These are phyloP conservation scores for Grammothele lineata DNA, from an alignment of 768 basidiomycete species.

Conservation along the genomic window DNA sequence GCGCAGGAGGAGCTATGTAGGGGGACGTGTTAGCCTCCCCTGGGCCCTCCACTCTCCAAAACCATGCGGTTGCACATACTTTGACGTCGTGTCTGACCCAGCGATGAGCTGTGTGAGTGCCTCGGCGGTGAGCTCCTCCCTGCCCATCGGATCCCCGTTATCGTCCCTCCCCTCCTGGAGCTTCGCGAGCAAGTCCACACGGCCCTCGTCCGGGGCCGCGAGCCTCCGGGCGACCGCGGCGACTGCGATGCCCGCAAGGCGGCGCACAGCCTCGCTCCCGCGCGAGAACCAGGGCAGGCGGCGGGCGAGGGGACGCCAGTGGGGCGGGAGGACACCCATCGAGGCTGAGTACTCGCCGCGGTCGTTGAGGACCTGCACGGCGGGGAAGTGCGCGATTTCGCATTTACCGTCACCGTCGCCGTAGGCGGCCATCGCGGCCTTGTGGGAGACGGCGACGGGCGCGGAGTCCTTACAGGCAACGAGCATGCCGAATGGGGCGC, in stretches of 20 bases:
- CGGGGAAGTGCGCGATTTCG: constrained; percentile 64
- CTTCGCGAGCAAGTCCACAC: constrained; percentile 78
- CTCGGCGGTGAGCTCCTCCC: constrained; percentile 84
- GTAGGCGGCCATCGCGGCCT: constrained; percentile 54
- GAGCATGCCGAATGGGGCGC: constrained; percentile 88
- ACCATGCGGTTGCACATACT: constrained; percentile 44
- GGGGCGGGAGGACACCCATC: constrained; percentile 72
- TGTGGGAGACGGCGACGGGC: constrained; percentile 55
- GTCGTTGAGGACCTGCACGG: constrained; percentile 81
- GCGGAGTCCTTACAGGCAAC: constrained; percentile 68
- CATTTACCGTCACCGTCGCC: constrained; percentile 38
- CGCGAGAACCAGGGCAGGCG: constrained; percentile 70
- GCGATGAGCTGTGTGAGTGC: constrained; percentile 83
- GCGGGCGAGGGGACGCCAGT: constrained; percentile 63
- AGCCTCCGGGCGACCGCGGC: constrained; percentile 63
- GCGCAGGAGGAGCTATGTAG: constrained; percentile 81
- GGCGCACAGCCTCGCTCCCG: constrained; percentile 62
- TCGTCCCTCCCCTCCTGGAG: constrained; percentile 76
- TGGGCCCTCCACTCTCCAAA: too few relatives aligned
- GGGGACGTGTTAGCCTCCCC: background rate
- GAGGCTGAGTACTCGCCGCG: constrained; percentile 86
- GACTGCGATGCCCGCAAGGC: constrained; percentile 75
- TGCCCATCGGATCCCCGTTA: constrained; percentile 75
- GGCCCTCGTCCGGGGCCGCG: constrained; percentile 54
- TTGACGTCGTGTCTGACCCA: constrained; percentile 91